Base-by-base conservation (phyloP, 192 early-diverging fungal species). In the Mortierella hygrophila region DNA sequence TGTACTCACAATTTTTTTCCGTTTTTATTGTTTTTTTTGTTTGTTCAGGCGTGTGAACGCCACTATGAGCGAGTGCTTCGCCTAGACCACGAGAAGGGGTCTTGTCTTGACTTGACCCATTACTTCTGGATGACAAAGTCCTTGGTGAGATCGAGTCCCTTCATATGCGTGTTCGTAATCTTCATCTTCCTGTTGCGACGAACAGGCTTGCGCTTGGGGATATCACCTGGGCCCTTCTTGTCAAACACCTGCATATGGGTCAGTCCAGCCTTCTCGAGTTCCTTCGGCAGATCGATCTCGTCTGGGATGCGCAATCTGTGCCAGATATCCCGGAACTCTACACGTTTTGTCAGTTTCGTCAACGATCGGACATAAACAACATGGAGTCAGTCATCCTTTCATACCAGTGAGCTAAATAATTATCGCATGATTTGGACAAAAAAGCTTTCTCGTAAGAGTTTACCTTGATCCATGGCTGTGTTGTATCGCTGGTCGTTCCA, bases 271-370 rank as follows among this genome's bases (percentile, higher is more conserved):
- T 90, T 89, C 69, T 94, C 88, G 75, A 97, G 89, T 52, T 93
- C 95, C 68, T 90, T 92, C 26, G 93, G 90, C 65, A 97, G 79
- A 82, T 96, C 96, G 18, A 88, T 89, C 63, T 95, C 96, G 46
- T 94, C 94, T 10, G 96, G 96, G 11, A 96, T 89, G 11, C 76
- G 65, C 41, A 97, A 86, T 41, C 91, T 83, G 47, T 90, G 83
- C 95, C 96, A 97, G 80, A 93, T 95, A 0, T 88, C 88, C n/a
- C 95, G 93, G 71, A 96, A 94, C 49, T 95, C 96, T 93, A 52
- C 49, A 52, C 18, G 49, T 52, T 52, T 18, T 5, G 15, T 20
- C 15, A 52, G 49, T 52, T 52, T 20, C 72, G 65, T 41, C 9
- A 60, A 32, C 18, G 38, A 26, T 11, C 76, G 55, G 71, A 71